Evolutionary conservation across 2,329 filamentous ascomycete genomes (phyloP).

Genomic region (Conoideocrella luteorostrata): DNA sequence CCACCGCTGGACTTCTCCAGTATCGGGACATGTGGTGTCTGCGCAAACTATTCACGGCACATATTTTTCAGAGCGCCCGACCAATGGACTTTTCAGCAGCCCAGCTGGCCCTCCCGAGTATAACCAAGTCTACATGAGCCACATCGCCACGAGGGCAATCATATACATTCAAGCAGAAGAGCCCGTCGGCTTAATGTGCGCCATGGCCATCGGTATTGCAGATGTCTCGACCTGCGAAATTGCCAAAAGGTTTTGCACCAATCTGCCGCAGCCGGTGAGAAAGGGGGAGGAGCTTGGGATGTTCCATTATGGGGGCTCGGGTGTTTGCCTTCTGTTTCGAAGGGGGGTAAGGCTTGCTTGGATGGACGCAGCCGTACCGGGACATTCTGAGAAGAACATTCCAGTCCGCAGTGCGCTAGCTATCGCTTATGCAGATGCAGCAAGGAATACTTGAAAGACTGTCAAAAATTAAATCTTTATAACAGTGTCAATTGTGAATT

Average conservation of each 20-base stretch:
- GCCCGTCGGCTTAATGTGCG: slow-evolving; percentile 58
- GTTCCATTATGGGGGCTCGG: slow-evolving; percentile 3
- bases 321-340: not conserved
- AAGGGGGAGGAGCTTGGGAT: slow-evolving; percentile 3
- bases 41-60: too few relatives aligned
- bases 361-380: not conserved
- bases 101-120: too few relatives aligned
- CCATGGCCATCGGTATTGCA: slow-evolving; percentile 65
- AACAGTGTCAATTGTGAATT: not conserved
- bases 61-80: too few relatives aligned
- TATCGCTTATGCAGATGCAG: slow-evolving; percentile 2
- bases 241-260: too few relatives aligned
- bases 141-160: slow-evolving; percentile 57
- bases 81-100: too few relatives aligned
- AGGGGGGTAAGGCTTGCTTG: slow-evolving; percentile 1
- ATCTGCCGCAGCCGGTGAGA: not conserved
- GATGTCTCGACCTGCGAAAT: slow-evolving; percentile 63
- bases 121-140: too few relatives aligned
- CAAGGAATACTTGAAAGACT: not conserved
- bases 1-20: too few relatives aligned
- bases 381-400: not conserved
- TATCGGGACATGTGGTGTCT: too few relatives aligned
- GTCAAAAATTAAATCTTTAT: too few relatives aligned
- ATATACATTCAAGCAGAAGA: slow-evolving; percentile 63
- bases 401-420: slow-evolving; percentile 2